Evolutionary conservation across 192 early-diverging fungal species (phyloP).

Genomic region (Backusella australiensis): DNA sequence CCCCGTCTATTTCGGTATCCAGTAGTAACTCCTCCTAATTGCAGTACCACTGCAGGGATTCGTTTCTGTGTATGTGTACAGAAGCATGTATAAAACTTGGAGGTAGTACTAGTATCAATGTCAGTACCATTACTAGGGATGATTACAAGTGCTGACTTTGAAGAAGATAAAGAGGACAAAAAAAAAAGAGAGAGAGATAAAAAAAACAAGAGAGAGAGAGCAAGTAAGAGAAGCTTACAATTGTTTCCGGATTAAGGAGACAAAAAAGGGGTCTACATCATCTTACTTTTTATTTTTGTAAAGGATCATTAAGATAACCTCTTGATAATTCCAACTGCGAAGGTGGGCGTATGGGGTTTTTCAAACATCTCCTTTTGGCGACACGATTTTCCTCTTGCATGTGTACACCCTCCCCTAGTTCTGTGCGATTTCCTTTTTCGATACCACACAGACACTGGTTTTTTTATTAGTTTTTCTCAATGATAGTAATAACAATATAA

Average conservation of each 20-base stretch:
- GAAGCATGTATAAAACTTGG: neutral
- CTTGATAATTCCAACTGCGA: neutral
- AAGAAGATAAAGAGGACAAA: neutral
- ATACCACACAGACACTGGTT: neutral
- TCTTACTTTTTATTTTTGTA: neutral
- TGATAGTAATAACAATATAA: neutral
- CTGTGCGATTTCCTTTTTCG: neutral
- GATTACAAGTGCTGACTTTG: neutral
- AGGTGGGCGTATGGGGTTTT: neutral
- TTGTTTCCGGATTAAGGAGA: conserved; percentile 6
- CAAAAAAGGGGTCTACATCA: neutral
- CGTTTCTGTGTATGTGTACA: neutral
- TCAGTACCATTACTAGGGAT: neutral
- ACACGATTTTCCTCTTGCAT: conserved; percentile 4
- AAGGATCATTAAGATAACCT: neutral
- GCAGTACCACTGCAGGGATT: neutral
- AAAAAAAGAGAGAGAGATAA: neutral
- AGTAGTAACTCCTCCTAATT: neutral
- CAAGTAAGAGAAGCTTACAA: neutral
- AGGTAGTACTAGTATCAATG: neutral
- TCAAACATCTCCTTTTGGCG: neutral
- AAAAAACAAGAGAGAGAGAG: neutral
- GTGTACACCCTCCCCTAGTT: neutral
- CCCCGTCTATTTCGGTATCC: neutral
- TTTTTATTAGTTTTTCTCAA: neutral